Evolutionary conservation across 139 green algal genomes (phyloP).

Genomic region (Chlorella sp.): DNA sequence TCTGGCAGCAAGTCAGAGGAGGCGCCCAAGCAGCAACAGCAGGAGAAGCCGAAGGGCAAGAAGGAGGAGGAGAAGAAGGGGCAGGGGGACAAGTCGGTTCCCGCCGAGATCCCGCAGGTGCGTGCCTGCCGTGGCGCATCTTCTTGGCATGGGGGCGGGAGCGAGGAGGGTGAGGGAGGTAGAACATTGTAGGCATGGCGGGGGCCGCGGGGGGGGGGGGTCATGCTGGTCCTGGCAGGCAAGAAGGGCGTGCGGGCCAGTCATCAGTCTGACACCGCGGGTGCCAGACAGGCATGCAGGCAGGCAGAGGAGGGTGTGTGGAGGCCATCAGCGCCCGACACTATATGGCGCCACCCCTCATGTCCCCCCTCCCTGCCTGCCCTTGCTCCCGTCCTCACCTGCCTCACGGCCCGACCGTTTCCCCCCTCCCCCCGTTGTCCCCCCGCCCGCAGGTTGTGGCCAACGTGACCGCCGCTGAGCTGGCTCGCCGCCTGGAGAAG

Average conservation of each 20-base stretch:
- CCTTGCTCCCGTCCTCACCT: not conserved
- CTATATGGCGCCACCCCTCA: no score
- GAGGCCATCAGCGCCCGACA: no score
- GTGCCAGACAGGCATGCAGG: no score
- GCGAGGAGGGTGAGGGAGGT: no score
- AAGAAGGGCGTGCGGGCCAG: no score
- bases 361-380: no score
- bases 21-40: not conserved
- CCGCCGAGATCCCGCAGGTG: slow-evolving; percentile 22
- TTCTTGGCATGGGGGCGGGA: not conserved
- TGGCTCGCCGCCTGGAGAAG: slow-evolving; percentile 25
- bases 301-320: no score
- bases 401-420: not conserved
- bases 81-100: not conserved
- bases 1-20: not conserved
- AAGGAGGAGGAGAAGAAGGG: not conserved
- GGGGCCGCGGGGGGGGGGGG: no score
- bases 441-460: slow-evolving; percentile 2
- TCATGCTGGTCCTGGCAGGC: no score
- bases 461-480: slow-evolving; percentile 27
- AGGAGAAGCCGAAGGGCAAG: no score
- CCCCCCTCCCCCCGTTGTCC: not conserved
- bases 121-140: no score
- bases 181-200: not conserved
- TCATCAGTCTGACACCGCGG: not conserved